Percentiles rank a stretch among this genome's conserved stretches.
Conservation (phyloP, 2,329 filamentous ascomycete species). For the Diaporthe velutina region DNA sequence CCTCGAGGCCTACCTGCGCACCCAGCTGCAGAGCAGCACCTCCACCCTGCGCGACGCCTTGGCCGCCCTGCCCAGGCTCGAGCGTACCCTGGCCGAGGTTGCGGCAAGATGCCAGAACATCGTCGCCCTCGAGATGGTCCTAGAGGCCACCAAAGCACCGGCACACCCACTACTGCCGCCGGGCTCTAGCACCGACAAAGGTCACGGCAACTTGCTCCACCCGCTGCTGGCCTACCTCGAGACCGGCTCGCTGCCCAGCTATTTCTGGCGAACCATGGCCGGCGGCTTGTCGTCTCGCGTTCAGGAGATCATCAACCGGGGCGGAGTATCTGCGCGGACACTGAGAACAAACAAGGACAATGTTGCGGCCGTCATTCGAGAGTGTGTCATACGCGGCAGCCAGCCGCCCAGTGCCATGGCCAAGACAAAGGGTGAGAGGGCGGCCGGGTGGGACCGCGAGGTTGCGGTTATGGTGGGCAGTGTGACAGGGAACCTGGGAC, state of each 20-base stretch:
- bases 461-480: slow-evolving; percentile 95
- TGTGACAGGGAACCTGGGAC: slow-evolving; percentile 72
- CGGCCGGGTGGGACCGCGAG: slow-evolving; percentile 84
- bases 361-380: slow-evolving; percentile 82
- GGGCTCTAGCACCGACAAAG: slow-evolving; percentile 48
- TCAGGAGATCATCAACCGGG: slow-evolving; percentile 85
- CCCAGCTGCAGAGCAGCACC: slow-evolving; percentile 82
- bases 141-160: slow-evolving; percentile 77
- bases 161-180: slow-evolving; percentile 74
- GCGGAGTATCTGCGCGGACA: slow-evolving; percentile 86
- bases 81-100: slow-evolving; percentile 85
- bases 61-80: slow-evolving; percentile 83
- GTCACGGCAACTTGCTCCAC: slow-evolving; percentile 70
- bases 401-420: slow-evolving; percentile 71
- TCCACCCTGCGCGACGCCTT: slow-evolving; percentile 81
- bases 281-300: slow-evolving; percentile 81
- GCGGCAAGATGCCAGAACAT: slow-evolving; percentile 90
- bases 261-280: slow-evolving; percentile 94
- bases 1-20: slow-evolving; percentile 85
- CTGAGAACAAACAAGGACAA: slow-evolving; percentile 80
- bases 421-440: slow-evolving; percentile 58
- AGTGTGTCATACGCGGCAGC: slow-evolving; percentile 85
- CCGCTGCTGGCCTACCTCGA: slow-evolving; percentile 84
- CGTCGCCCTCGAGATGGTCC: slow-evolving; percentile 85
- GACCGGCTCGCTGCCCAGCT: slow-evolving; percentile 86